Evolutionary conservation across 805 yeast species (phyloP).

Genomic region (Lipomyces chichibuensis): DNA sequence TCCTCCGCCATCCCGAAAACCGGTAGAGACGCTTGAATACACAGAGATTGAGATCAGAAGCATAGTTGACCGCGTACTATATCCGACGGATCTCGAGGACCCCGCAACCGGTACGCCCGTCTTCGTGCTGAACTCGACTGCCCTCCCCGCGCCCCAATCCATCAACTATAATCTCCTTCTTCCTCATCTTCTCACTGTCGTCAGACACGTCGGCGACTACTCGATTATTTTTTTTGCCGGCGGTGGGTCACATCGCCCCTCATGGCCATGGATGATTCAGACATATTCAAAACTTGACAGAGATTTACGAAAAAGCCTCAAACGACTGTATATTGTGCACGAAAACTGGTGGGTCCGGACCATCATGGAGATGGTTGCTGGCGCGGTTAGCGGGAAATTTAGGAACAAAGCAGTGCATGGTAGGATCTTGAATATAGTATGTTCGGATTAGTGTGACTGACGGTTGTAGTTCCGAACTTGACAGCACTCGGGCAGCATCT

Average conservation of each 20-base stretch:
- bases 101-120: constrained; percentile 70
- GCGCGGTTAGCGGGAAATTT: constrained; percentile 59
- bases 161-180: constrained; percentile 56
- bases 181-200: constrained; percentile 55
- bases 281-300: constrained; percentile 63
- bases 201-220: constrained; percentile 63
- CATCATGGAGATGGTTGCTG: constrained; percentile 68
- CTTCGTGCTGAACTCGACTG: constrained; percentile 81
- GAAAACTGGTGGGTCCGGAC: constrained; percentile 89
- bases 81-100: constrained; percentile 60
- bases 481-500: constrained; percentile 61
- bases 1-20: neutral
- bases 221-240: constrained; percentile 78
- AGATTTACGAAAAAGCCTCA: constrained; percentile 56
- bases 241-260: constrained; percentile 64
- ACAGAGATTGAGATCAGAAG: constrained; percentile 28
- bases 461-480: constrained; percentile 40
- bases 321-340: constrained; percentile 77
- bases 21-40: constrained; percentile 3
- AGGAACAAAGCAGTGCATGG: constrained; percentile 52
- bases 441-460: neutral
- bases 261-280: constrained; percentile 74
- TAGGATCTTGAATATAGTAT: constrained; percentile 37
- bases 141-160: constrained; percentile 64
- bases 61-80: constrained; percentile 28